phyloP scores from a whole-genome alignment of 2,329 filamentous ascomycete genomes.

The Zymoseptoria tritici region DNA sequence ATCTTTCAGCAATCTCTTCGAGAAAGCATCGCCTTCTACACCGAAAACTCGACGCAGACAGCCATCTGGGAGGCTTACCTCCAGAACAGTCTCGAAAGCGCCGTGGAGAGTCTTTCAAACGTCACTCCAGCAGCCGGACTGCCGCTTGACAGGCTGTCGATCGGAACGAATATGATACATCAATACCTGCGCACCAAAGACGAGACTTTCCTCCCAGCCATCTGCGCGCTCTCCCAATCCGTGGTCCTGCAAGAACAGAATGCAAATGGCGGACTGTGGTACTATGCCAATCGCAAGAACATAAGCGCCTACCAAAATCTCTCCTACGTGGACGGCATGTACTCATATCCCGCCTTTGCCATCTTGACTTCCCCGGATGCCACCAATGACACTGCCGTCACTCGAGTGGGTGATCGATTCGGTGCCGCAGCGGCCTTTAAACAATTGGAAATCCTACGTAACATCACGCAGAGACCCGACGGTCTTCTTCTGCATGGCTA shows the following conservation, averaged over 20 bases:
- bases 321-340: slow-evolving; percentile 50
- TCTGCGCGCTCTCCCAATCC: slow-evolving; percentile 20
- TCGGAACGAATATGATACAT: slow-evolving; percentile 23
- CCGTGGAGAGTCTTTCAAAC: slow-evolving; percentile 15
- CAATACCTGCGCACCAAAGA: slow-evolving; percentile 14
- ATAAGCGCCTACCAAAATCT: slow-evolving; percentile 40
- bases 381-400: slow-evolving; percentile 1
- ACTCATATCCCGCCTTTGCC: slow-evolving; percentile 41
- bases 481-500: slow-evolving; percentile 49
- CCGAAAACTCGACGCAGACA: slow-evolving; percentile 5
- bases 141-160: slow-evolving; percentile 28
- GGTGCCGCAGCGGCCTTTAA: slow-evolving; percentile 23
- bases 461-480: slow-evolving; percentile 35
- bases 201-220: slow-evolving; percentile 10
- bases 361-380: slow-evolving; percentile 20
- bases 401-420: slow-evolving; percentile 1
- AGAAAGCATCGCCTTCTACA: slow-evolving; percentile 15
- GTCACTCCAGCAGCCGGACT: slow-evolving; percentile 15
- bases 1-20: slow-evolving; percentile 30
- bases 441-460: slow-evolving; percentile 42
- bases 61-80: slow-evolving; percentile 11
- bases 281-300: slow-evolving; percentile 25
- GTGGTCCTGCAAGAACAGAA: slow-evolving; percentile 26
- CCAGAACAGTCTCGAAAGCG: slow-evolving; percentile 17
- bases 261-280: slow-evolving; percentile 29